These are phyloP conservation scores for Pythium folliculosum DNA, from an alignment of 352 stramenopile genomes.

Conservation along the genomic window DNA sequence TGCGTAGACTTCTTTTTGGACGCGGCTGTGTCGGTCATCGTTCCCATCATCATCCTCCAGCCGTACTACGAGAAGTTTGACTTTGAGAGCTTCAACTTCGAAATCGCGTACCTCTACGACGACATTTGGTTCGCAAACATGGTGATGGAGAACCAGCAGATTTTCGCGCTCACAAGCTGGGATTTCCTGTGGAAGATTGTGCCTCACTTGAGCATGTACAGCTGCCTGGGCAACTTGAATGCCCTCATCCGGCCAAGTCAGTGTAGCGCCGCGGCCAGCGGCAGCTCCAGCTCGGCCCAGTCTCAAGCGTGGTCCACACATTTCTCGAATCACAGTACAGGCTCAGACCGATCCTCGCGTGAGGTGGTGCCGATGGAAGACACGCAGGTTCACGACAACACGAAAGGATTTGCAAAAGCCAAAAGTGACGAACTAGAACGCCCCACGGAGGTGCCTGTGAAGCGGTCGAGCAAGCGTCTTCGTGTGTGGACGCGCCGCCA, in stretches of 20 bases:
- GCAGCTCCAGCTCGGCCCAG: no score
- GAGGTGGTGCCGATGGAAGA: background rate
- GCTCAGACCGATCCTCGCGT: background rate
- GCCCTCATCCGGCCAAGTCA: conserved; percentile 8
- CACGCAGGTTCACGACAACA: background rate
- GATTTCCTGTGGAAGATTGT: conserved; percentile 32
- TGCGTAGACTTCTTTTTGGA: conserved; percentile 24
- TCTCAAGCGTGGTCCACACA: background rate
- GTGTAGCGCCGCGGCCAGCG: no score
- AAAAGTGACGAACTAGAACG: background rate
- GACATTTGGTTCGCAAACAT: conserved; percentile 31
- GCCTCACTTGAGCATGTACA: conserved; percentile 31
- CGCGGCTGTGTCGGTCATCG: conserved; percentile 17
- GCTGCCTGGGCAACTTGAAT: conserved; percentile 13
- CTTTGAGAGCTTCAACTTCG: conserved; percentile 21
- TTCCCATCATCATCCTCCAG: conserved; percentile 28
- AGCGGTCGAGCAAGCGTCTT: background rate
- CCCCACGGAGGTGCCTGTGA: background rate
- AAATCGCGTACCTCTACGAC: conserved; percentile 25
- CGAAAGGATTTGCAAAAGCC: background rate
- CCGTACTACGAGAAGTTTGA: conserved; percentile 29
- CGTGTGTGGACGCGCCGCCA: background rate
- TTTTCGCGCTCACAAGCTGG: conserved; percentile 23
- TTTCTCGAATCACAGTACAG: background rate
- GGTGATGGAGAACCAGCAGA: conserved; percentile 28